Percentiles rank a stretch among this genome's conserved stretches.
Evolutionary conservation across 2,329 filamentous ascomycete genomes (phyloP).

Genomic region (Lomentospora prolificans): DNA sequence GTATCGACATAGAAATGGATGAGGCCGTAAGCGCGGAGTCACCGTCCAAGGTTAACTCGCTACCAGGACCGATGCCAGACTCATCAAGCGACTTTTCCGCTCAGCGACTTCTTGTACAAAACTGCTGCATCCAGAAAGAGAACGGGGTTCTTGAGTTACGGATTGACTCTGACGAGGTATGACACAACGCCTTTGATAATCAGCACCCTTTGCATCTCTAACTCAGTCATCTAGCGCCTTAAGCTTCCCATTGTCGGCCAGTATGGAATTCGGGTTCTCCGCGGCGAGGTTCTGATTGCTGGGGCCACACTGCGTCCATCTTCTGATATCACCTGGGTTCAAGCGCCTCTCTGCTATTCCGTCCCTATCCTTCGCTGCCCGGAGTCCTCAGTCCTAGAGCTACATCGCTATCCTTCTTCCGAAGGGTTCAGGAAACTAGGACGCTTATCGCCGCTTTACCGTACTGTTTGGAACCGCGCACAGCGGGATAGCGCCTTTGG

Average conservation of each 20-base stretch:
- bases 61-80: background rate
- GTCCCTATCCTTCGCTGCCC: conserved; percentile 54
- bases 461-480: conserved; percentile 52
- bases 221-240: background rate
- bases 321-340: conserved; percentile 42
- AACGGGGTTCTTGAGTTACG: conserved; percentile 4
- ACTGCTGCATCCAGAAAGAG: background rate
- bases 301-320: conserved; percentile 50
- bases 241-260: conserved; percentile 44
- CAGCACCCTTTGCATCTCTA: background rate
- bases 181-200: background rate
- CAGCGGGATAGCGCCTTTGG: conserved; percentile 15
- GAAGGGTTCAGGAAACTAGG: conserved; percentile 43
- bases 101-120: background rate
- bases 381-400: conserved; percentile 40
- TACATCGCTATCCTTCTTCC: conserved; percentile 43
- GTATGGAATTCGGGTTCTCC: conserved; percentile 52
- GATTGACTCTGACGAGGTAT: conserved; percentile 1
- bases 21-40: background rate
- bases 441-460: conserved; percentile 55
- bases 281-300: conserved; percentile 54
- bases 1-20: background rate
- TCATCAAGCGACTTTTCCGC: background rate
- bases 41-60: background rate
- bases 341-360: conserved; percentile 59